These are phyloP conservation scores for Trichomonascaceae sp. DNA, from an alignment of 1,139 yeast genomes.

Conservation along the genomic window DNA sequence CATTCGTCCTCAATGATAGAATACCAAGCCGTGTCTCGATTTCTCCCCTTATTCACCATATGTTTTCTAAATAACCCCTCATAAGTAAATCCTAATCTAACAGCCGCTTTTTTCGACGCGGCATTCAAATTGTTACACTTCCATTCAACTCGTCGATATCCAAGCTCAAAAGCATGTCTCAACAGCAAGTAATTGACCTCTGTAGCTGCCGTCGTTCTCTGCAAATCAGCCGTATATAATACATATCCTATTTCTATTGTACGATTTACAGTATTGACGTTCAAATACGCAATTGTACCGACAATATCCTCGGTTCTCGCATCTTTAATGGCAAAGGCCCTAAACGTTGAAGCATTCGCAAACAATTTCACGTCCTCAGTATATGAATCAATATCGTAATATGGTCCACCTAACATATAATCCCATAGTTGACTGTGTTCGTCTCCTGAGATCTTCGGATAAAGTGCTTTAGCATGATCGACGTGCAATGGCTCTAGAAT, in stretches of 20 bases:
- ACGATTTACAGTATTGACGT: conserved; percentile 25
- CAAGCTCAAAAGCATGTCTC: conserved; percentile 26
- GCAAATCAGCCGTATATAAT: conserved; percentile 24
- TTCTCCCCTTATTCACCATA: conserved; percentile 27
- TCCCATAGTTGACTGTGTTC: conserved; percentile 19
- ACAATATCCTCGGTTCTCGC: conserved; percentile 21
- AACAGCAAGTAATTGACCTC: conserved; percentile 30
- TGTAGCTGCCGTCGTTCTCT: conserved; percentile 28
- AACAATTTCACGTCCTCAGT: conserved; percentile 5
- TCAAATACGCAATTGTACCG: conserved; percentile 26
- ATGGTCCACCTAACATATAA: conserved; percentile 21
- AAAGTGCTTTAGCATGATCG: conserved; percentile 17
- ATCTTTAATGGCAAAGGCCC: conserved; percentile 24
- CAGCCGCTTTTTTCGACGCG: conserved; percentile 30
- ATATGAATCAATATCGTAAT: conserved; percentile 11
- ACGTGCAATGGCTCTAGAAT: conserved; percentile 14
- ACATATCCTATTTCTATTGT: conserved; percentile 28
- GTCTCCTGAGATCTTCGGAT: conserved; percentile 10
- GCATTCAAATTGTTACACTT: conserved; percentile 30
- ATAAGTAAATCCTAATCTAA: conserved; percentile 28
- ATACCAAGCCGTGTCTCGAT: conserved; percentile 32
- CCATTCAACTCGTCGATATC: conserved; percentile 33
- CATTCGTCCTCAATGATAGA: conserved; percentile 31
- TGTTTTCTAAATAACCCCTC: conserved; percentile 31
- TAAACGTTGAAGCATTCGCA: conserved; percentile 13